A percentile compares a stretch with the other conserved stretches of the same genome.
These are phyloP conservation scores for Lentinula boryana DNA, from an alignment of 768 basidiomycete species.

Conservation along the genomic window DNA sequence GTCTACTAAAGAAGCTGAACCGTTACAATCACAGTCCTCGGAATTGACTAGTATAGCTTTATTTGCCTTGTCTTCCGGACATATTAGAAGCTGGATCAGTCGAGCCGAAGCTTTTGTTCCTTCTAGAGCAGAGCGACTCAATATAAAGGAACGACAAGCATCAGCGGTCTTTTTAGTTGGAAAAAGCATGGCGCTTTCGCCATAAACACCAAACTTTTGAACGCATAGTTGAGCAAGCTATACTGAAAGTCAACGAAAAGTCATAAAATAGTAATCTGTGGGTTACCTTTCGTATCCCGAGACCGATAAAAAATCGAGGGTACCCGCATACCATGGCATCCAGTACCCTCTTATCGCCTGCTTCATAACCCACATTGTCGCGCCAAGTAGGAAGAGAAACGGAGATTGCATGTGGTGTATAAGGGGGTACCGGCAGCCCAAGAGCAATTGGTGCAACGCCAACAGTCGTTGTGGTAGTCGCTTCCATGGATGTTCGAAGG, in stretches of 20 bases:
- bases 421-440: slow-evolving; percentile 55
- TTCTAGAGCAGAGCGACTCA: slow-evolving; percentile 36
- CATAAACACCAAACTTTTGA: slow-evolving; percentile 65
- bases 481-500: not conserved
- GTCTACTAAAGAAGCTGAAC: slow-evolving; percentile 35
- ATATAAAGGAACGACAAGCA: slow-evolving; percentile 69
- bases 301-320: slow-evolving; percentile 91
- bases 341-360: slow-evolving; percentile 75
- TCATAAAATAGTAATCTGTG: not conserved
- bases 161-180: slow-evolving; percentile 69
- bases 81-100: slow-evolving; percentile 67
- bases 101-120: slow-evolving; percentile 43
- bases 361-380: slow-evolving; percentile 90
- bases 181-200: slow-evolving; percentile 76
- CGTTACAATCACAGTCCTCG: slow-evolving; percentile 18
- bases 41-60: slow-evolving; percentile 17
- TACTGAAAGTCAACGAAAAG: not conserved
- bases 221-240: slow-evolving; percentile 78
- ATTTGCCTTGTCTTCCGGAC: slow-evolving; percentile 44
- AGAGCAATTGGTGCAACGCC: slow-evolving; percentile 21
- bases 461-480: not conserved
- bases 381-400: slow-evolving; percentile 93
- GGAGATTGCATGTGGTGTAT: slow-evolving; percentile 84
- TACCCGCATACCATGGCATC: slow-evolving; percentile 85
- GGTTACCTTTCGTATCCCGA: slow-evolving; percentile 76